A percentile compares a stretch with the other conserved stretches of the same genome.
Conservation (phyloP, 164 flowering plant species). For the Piper longum region DNA sequence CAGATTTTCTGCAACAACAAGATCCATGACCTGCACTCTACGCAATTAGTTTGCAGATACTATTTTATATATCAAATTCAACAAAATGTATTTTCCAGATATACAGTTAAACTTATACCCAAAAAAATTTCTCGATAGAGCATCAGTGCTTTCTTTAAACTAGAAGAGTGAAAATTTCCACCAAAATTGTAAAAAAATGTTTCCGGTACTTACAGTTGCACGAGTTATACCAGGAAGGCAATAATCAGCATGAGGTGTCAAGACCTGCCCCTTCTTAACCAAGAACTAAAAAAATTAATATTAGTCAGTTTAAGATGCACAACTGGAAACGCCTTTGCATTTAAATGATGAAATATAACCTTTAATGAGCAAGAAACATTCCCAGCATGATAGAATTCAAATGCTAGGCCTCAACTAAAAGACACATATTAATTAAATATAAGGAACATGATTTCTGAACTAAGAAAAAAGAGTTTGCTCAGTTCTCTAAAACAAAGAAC, state of each 20-base stretch:
- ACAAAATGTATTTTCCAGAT: background rate
- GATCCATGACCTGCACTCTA: constrained; percentile 80
- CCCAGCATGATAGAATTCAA: no score
- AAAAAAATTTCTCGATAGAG: no score
- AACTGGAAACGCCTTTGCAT: background rate
- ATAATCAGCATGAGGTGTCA: constrained; percentile 93
- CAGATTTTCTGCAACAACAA: constrained; percentile 67
- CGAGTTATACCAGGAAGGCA: constrained; percentile 94
- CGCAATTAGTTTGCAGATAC: constrained; percentile 2
- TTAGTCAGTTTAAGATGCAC: background rate
- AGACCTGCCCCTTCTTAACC: constrained; percentile 83
- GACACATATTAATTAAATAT: no score
- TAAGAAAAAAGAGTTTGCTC: no score
- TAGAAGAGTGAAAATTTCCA: background rate
- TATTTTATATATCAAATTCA: background rate
- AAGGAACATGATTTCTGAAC: no score
- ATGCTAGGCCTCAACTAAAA: no score
- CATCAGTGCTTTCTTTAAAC: no score
- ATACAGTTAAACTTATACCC: no score
- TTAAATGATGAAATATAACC: background rate
- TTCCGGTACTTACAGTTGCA: constrained; percentile 60
- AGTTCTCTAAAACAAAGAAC: no score
- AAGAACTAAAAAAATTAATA: constrained; percentile 45
- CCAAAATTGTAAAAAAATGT: background rate
- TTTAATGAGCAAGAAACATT: no score